These are phyloP conservation scores for Candolleomyces efflorescens DNA, from an alignment of 768 basidiomycete genomes.

Conservation along the genomic window DNA sequence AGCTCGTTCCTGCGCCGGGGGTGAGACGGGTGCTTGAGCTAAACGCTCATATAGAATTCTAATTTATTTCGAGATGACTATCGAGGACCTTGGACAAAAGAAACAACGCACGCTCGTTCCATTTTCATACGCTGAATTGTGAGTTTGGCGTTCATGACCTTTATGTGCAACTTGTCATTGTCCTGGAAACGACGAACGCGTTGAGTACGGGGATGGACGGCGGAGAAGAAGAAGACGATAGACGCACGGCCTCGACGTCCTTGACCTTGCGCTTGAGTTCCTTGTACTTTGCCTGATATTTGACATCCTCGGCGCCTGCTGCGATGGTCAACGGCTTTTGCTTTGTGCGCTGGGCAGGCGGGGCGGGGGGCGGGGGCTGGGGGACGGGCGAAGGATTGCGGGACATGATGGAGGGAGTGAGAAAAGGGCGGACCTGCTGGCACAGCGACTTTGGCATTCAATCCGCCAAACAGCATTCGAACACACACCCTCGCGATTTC, in stretches of 20 bases:
- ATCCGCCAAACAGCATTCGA: slow-evolving; percentile 1
- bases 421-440: slow-evolving; percentile 33
- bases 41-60: slow-evolving; percentile 79
- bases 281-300: slow-evolving; percentile 85
- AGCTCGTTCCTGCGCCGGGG: slow-evolving; percentile 41
- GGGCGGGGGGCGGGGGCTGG: slow-evolving; percentile 24
- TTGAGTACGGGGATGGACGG: slow-evolving; percentile 10
- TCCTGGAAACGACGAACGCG: slow-evolving; percentile 46
- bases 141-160: slow-evolving; percentile 73
- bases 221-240: slow-evolving; percentile 6
- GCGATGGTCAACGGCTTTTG: slow-evolving; percentile 47
- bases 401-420: slow-evolving; percentile 58
- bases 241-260: slow-evolving; percentile 76
- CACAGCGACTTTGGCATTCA: slow-evolving; percentile 12
- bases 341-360: slow-evolving; percentile 40
- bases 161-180: slow-evolving; percentile 84
- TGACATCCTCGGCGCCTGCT: slow-evolving; percentile 79
- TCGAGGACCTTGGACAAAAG: slow-evolving; percentile 16
- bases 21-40: slow-evolving; percentile 54
- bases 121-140: slow-evolving; percentile 85
- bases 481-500: slow-evolving; percentile 2
- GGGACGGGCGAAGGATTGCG: slow-evolving; percentile 55
- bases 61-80: slow-evolving; percentile 11
- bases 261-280: slow-evolving; percentile 85
- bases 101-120: slow-evolving; percentile 73